Conservation (phyloP, 139 green algal genomes). For the Chlorella sp. region DNA sequence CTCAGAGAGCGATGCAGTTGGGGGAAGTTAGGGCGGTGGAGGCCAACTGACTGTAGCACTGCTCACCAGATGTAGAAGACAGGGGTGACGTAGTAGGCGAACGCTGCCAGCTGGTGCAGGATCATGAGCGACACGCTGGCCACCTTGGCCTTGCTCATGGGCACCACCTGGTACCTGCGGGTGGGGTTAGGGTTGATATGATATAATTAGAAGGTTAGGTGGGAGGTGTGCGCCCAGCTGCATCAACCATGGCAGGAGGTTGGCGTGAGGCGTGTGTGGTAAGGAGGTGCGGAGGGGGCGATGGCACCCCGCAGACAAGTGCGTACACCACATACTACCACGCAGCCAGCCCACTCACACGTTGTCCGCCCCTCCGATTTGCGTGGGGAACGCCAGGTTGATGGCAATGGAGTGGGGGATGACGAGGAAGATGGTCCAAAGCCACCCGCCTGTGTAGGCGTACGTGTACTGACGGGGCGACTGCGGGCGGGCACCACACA, state of each 20-base stretch:
- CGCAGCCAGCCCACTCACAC: too few relatives aligned
- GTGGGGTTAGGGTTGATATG: too few relatives aligned
- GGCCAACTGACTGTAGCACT: too few relatives aligned
- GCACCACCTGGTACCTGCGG: constrained; percentile 13
- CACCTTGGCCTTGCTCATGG: constrained; percentile 8
- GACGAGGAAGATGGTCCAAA: constrained; percentile 19
- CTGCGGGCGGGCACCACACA: too few relatives aligned
- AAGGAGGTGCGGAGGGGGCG: too few relatives aligned
- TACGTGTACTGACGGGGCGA: constrained; percentile 6
- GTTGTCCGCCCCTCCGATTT: constrained; percentile 19
- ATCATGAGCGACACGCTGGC: constrained; percentile 28
- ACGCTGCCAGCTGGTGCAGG: constrained; percentile 25
- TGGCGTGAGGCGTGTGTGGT: too few relatives aligned
- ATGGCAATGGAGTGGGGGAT: constrained; percentile 25
- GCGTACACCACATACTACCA: too few relatives aligned
- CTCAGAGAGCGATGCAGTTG: neutral
- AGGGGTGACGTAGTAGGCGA: constrained; percentile 20
- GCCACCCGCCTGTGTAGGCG: constrained; percentile 17
- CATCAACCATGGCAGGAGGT: too few relatives aligned
- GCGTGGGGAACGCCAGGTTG: constrained; percentile 13
- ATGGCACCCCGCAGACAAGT: too few relatives aligned
- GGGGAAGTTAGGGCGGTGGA: too few relatives aligned
- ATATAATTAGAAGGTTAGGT: too few relatives aligned
- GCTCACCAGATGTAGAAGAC: constrained; percentile 9
- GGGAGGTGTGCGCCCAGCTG: too few relatives aligned